Percentiles rank a stretch among this genome's conserved stretches.
Evolutionary conservation across 441 rosid genomes (phyloP).

Genomic region (Populus hybrid): DNA sequence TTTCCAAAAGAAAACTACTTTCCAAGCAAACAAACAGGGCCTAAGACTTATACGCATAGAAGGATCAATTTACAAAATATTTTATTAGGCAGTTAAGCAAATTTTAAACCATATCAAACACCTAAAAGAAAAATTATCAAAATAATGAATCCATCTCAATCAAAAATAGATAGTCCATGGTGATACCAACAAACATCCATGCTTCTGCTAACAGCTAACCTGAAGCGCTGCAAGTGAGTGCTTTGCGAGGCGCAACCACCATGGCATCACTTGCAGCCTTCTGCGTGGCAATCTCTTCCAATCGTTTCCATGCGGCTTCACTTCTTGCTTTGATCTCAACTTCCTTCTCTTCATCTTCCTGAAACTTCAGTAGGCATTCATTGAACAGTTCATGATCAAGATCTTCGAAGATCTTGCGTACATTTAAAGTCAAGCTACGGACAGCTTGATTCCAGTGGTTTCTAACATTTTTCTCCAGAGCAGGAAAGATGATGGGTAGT

Average conservation of each 20-base stretch:
- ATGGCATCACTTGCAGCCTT: slow-evolving; percentile 29
- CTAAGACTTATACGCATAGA: neutral
- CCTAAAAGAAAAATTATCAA: slow-evolving; percentile 5
- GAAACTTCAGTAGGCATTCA: slow-evolving; percentile 59
- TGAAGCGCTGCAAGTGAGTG: slow-evolving; percentile 19
- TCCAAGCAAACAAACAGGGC: too few species aligned
- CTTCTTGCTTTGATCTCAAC: slow-evolving; percentile 48
- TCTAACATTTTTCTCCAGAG: slow-evolving; percentile 62
- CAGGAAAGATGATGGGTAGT: slow-evolving; percentile 70
- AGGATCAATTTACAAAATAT: slow-evolving; percentile 16
- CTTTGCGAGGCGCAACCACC: slow-evolving; percentile 16
- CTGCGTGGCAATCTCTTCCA: slow-evolving; percentile 62
- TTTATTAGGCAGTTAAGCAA: neutral
- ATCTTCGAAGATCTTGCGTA: slow-evolving; percentile 70
- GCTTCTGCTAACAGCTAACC: slow-evolving; percentile 26
- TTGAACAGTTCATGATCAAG: slow-evolving; percentile 66
- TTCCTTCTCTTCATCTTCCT: slow-evolving; percentile 49
- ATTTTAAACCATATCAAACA: neutral
- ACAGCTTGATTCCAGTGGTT: slow-evolving; percentile 86
- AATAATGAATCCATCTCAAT: slow-evolving; percentile 18
- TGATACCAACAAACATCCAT: slow-evolving; percentile 15
- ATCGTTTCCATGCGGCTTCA: slow-evolving; percentile 64
- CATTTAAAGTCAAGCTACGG: slow-evolving; percentile 71
- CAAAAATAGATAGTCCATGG: slow-evolving; percentile 12
- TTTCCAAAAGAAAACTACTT: too few species aligned